Evolutionary conservation across 106 monocot species (phyloP), one percentile per base, ranked within the genome.

Genomic region (Apostasia ramifera): DNA sequence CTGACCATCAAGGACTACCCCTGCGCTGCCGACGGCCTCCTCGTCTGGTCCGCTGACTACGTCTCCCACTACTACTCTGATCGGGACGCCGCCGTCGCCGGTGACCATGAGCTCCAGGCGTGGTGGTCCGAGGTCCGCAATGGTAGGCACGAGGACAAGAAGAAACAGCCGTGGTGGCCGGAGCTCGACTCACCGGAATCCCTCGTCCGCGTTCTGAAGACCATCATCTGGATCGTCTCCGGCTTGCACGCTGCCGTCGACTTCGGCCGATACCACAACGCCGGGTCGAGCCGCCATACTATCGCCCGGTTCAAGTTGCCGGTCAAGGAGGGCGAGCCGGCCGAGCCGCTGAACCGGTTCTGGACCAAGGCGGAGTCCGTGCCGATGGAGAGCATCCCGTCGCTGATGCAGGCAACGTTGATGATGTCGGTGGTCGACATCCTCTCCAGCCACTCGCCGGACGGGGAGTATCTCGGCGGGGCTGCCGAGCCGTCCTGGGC

Each of bases 231-330:
- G 92, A 68, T 77, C 5, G 51, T 64, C 44, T 85, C 91, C 40
- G 95, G 75, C 44, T 91, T 84, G 64, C 95, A 95, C 66, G 91
- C 95, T 5, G 91, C 95, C 2, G 80, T 86, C 43, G 91, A 95
- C 66, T 95, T 95, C 66, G 95, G 95, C 2, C 95, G 91, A 72
- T 95, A 95, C 77, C 88, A 74, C 70, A 84, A 55, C 71, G 91
- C 39, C 26, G 78, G 75, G 6, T 85, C 88, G 3, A 89, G 85
- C 65, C 76, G 77, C 1, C 88, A 84, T 3, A 85, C 85, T 1
- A 63, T 72, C 42, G 65, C 80, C 8, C 61, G 88, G 13, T 53
- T 0, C 6, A 82, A 77, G 57, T 75, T 89, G 73, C 88, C 88
- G 14, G 68, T 72, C 11, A 85, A 89, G 76, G 84, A 85, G 7